Evolutionary conservation across 495 filamentous ascomycete species (phyloP), one percentile per base, ranked within the genome.

Genomic region (Beverwykella pulmonaria): DNA sequence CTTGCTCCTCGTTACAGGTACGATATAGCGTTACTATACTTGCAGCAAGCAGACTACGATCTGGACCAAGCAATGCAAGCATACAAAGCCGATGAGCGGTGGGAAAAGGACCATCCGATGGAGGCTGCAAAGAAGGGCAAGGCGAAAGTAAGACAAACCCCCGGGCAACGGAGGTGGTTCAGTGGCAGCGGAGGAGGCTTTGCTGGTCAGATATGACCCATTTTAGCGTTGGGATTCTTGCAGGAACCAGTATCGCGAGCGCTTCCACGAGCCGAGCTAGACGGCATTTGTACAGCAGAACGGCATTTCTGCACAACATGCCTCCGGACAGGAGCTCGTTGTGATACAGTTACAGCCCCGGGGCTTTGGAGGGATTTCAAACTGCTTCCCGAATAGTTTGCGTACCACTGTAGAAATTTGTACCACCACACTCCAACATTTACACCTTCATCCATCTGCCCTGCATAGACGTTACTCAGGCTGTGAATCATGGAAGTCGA

Each of bases 61-160:
- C 77, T 91, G 19, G 82, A 84, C 17, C 68, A 71, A 15, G 90
- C 90, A 1, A 81, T 86, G 0, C 78, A 82, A 30, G 78, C 81
- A 5, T 92, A 82, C 72, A 78, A 81, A 63, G 86, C 79, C 0
- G 90, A 92, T 67, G 89, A 90, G 72, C 75, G 74, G 47, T 92
- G 90, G 90, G 90, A 90, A 73, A 81, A 78, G 59, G 83, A 83
- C 34, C 82, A 92, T 71, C 89, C 89, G 0, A 76, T 89, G 53
- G 72, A 78, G 52, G 77, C 75, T 10, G 70, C 57, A 29, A 72
- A 61, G 71, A 79, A 78, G 67, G 73, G 75, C 36, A 80, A 79
- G 64, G 71, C 66, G 49, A 71, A 55, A 20, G 39, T 53, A 17
- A 34, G 54, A 8, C 53, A 59, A 36, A 23, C 27, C 15, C 48